Evolutionary conservation across 2,329 filamentous ascomycete species (phyloP), one percentile per base, ranked within the genome.

Genomic region (Camptophora hylomeconis): DNA sequence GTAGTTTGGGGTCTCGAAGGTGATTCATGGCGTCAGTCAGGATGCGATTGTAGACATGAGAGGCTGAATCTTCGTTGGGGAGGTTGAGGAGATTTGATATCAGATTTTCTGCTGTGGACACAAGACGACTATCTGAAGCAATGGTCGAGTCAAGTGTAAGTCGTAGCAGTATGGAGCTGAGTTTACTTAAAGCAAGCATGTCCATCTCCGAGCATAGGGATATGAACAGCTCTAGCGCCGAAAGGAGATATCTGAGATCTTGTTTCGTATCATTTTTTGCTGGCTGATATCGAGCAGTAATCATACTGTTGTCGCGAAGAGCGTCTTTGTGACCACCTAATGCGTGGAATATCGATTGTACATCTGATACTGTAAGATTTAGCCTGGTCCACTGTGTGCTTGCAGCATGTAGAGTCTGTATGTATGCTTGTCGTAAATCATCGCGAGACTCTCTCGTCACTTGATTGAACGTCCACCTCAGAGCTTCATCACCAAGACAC

Each of bases 381-480:
- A 17, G 32, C 17, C 42, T 32, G 6, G 40, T 42, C 42, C 42
- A 34, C 7, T 13, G 25, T 1, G 51, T 38, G 27, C 60, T 63
- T 27, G 55, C 46, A 18, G 59, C 53, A 29, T 68, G 53, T 3
- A 82, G 50, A 24, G 56, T 46, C 27, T 64, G 63, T 31, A 64
- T 57, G 47, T 82, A 83, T 34, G 75, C 68, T 31, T 62, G 50
- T 27, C 72, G 64, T 22, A 81, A 48, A 24, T 69, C 60, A 22
- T 61, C 55, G 17, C 66, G 65, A 21, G 56, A 52, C 42, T 80
- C 72, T 2, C 57, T 47, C 15, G 37, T 30, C n/a, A 41, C 26
- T 12, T 33, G 28, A 21, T 48, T 38, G 19, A 59, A 49, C 3
- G 82, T 57, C 79, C 80, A 86, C 10, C 65, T 44, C 27, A 81